Evolutionary conservation across 768 basidiomycete genomes (phyloP).

Genomic region (Chiua virens): DNA sequence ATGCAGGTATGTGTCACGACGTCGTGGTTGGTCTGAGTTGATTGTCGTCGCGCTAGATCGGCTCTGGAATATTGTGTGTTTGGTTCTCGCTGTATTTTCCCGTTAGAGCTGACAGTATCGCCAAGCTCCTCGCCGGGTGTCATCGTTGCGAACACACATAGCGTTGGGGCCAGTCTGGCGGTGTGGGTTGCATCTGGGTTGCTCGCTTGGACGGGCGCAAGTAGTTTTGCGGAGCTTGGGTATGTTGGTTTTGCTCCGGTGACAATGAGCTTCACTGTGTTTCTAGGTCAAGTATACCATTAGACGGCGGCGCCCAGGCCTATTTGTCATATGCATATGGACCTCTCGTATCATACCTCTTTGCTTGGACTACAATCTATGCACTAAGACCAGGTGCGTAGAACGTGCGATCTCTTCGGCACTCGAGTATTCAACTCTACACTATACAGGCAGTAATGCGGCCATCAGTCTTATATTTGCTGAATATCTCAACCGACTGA

Average conservation of each 20-base stretch:
- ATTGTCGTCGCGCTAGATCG: constrained; percentile 51
- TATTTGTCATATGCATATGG: constrained; percentile 91
- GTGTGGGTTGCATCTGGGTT: constrained; percentile 86
- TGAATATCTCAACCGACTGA: constrained; percentile 89
- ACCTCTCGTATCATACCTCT: constrained; percentile 84
- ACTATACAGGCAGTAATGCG: constrained; percentile 61
- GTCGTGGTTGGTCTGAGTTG: not conserved
- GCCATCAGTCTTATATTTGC: constrained; percentile 88
- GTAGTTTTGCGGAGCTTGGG: constrained; percentile 91
- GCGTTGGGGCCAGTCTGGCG: constrained; percentile 83
- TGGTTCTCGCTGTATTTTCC: constrained; percentile 14
- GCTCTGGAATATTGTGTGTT: constrained; percentile 89
- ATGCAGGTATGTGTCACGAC: constrained; percentile 53
- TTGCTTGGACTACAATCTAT: constrained; percentile 92
- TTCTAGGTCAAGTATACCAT: constrained; percentile 32
- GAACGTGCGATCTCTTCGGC: not conserved
- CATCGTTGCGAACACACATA: constrained; percentile 83
- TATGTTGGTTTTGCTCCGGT: constrained; percentile 38
- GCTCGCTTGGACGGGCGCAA: constrained; percentile 93
- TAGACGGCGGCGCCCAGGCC: constrained; percentile 61
- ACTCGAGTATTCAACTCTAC: constrained; percentile 1
- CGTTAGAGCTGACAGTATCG: not conserved
- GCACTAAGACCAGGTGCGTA: constrained; percentile 76
- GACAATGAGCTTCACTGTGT: not conserved
- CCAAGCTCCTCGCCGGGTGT: constrained; percentile 88